These are phyloP conservation scores for Morella rubra DNA, from an alignment of 306 rosid genomes.

Conservation along the genomic window DNA sequence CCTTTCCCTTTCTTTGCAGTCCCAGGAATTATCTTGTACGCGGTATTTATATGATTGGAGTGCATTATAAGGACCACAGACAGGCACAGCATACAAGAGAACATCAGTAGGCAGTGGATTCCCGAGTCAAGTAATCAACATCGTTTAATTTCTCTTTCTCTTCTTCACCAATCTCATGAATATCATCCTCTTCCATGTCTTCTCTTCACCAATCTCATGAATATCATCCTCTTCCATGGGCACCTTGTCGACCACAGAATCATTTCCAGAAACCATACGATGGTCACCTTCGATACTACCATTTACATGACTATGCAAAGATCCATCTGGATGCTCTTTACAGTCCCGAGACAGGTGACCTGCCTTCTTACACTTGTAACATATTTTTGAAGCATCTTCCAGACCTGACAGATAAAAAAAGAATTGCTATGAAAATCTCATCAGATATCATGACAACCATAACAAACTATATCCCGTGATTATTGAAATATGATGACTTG, in stretches of 20 bases:
- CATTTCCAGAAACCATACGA: constrained; percentile 31
- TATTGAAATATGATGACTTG: background rate
- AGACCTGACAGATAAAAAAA: constrained; percentile 44
- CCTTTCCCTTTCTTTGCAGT: constrained; percentile 92
- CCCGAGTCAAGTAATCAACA: constrained; percentile 96
- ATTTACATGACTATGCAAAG: constrained; percentile 38
- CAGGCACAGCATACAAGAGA: constrained; percentile 88
- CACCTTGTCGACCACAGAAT: constrained; percentile 60
- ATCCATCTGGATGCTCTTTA: constrained; percentile 53
- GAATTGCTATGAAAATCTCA: background rate
- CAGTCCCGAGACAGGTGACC: constrained; percentile 96
- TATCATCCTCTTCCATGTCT: constrained; percentile 94
- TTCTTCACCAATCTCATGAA: constrained; percentile 94
- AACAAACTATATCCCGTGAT: constrained; percentile 4
- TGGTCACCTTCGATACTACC: constrained; percentile 46
- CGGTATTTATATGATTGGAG: constrained; percentile 85
- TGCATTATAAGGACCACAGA: constrained; percentile 86
- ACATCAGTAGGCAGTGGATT: constrained; percentile 84
- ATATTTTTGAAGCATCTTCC: constrained; percentile 72
- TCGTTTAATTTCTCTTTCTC: constrained; percentile 85
- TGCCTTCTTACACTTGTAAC: constrained; percentile 89
- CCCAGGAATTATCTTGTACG: constrained; percentile 95
- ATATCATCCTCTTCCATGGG: constrained; percentile 92
- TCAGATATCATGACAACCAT: constrained; percentile 10
- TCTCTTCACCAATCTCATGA: constrained; percentile 96